A percentile compares a stretch with the other conserved stretches of the same genome.
These are phyloP conservation scores for Davidsoniella virescens DNA, from an alignment of 2,329 filamentous ascomycete species.

Conservation along the genomic window DNA sequence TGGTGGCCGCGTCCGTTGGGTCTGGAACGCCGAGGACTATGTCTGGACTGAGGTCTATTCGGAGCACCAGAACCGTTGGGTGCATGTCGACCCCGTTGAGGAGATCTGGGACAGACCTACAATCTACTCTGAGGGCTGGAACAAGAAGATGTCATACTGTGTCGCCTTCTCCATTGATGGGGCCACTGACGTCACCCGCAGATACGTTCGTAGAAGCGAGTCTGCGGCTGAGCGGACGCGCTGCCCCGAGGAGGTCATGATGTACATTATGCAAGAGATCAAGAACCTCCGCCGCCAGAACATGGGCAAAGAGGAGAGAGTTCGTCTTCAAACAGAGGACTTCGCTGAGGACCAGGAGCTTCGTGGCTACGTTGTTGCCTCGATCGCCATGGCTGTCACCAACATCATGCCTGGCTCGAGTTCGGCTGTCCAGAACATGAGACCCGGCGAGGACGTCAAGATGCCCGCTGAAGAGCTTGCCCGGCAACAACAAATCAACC, in stretches of 20 bases:
- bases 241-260: slow-evolving; percentile 75
- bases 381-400: slow-evolving; percentile 57
- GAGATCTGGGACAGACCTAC: slow-evolving; percentile 89
- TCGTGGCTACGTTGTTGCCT: slow-evolving; percentile 54
- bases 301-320: slow-evolving; percentile 72
- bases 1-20: slow-evolving; percentile 82
- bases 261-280: slow-evolving; percentile 87
- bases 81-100: slow-evolving; percentile 93
- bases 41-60: slow-evolving; percentile 98
- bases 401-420: slow-evolving; percentile 39
- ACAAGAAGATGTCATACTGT: slow-evolving; percentile 92
- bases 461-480: slow-evolving; percentile 42
- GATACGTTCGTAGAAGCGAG: slow-evolving; percentile 55
- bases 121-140: slow-evolving; percentile 88
- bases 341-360: slow-evolving; percentile 59
- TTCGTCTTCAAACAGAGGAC: slow-evolving; percentile 67
- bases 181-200: slow-evolving; percentile 47
- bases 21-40: slow-evolving; percentile 96
- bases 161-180: slow-evolving; percentile 90
- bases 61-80: slow-evolving; percentile 80
- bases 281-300: slow-evolving; percentile 68
- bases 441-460: slow-evolving; percentile 38
- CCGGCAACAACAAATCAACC: slow-evolving; percentile 4
- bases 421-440: slow-evolving; percentile 15
- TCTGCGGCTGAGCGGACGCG: slow-evolving; percentile 59